Conservation (phyloP, 257 asterid genomes). For the Fraxinus cuspidata region DNA sequence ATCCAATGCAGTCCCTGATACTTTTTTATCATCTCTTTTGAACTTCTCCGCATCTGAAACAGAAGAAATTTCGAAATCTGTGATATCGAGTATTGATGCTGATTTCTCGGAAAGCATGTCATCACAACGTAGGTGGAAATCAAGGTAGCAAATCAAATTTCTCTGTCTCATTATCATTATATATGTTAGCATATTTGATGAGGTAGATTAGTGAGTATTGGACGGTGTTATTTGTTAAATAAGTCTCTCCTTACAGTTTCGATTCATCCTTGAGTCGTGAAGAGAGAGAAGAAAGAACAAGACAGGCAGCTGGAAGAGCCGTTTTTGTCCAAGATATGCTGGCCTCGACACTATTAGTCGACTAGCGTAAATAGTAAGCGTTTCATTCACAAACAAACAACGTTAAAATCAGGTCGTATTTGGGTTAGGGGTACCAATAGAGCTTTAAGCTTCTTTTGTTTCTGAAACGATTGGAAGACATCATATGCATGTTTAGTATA, state of each 20-base stretch:
- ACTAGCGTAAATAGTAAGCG: conserved; percentile 41
- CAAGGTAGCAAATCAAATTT: conserved; percentile 47
- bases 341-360: conserved; percentile 58
- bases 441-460: neutral
- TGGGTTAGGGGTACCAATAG: neutral
- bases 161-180: neutral
- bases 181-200: no score
- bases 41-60: conserved; percentile 65
- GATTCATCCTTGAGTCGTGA: conserved; percentile 67
- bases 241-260: conserved; percentile 45
- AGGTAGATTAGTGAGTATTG: neutral
- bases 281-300: conserved; percentile 69
- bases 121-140: conserved; percentile 60
- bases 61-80: conserved; percentile 70
- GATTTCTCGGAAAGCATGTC: conserved; percentile 37
- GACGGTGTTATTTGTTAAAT: neutral
- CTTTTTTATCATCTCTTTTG: conserved; percentile 67
- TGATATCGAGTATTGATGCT: conserved; percentile 63
- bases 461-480: neutral
- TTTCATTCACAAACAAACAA: neutral
- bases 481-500: neutral
- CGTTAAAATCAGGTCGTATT: neutral
- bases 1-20: conserved; percentile 48
- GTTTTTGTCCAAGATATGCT: conserved; percentile 74
- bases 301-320: conserved; percentile 68